These are phyloP conservation scores for Amylocarpus encephaloides DNA, from an alignment of 2,329 filamentous ascomycete genomes.

Conservation along the genomic window DNA sequence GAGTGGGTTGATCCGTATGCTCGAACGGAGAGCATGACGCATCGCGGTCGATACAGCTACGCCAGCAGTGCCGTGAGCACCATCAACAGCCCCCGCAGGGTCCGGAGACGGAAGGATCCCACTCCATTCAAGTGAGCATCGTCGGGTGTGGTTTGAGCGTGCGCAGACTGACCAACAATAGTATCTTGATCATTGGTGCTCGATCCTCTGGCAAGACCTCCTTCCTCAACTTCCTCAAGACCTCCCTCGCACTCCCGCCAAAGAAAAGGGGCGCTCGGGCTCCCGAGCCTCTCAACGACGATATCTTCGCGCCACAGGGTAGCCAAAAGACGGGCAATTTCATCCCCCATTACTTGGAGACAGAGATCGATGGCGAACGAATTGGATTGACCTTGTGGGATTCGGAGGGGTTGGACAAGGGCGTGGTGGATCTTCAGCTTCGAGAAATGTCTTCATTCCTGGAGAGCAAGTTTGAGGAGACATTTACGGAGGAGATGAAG, in stretches of 20 bases:
- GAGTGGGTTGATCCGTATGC: slow-evolving; percentile 70
- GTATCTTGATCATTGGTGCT: slow-evolving; percentile 84
- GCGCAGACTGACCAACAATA: slow-evolving; percentile 35
- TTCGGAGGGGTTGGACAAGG: slow-evolving; percentile 90
- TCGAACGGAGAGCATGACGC: slow-evolving; percentile 88
- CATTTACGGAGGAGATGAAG: slow-evolving; percentile 95
- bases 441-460: slow-evolving; percentile 87
- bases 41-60: slow-evolving; percentile 94
- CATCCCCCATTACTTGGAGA: slow-evolving; percentile 84
- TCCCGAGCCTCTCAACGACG: slow-evolving; percentile 36
- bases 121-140: slow-evolving; percentile 89
- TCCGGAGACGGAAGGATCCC: slow-evolving; percentile 92
- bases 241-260: slow-evolving; percentile 72
- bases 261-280: slow-evolving; percentile 56
- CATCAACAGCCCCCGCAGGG: slow-evolving; percentile 85
- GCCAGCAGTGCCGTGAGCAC: slow-evolving; percentile 86
- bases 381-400: slow-evolving; percentile 95
- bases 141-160: not conserved
- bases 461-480: slow-evolving; percentile 98
- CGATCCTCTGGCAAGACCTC: slow-evolving; percentile 89
- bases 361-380: slow-evolving; percentile 86
- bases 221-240: slow-evolving; percentile 92
- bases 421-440: slow-evolving; percentile 87
- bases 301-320: slow-evolving; percentile 43
- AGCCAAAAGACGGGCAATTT: slow-evolving; percentile 54